Conservation (phyloP, 345 rosid species). For the Kernera saxatilis region DNA sequence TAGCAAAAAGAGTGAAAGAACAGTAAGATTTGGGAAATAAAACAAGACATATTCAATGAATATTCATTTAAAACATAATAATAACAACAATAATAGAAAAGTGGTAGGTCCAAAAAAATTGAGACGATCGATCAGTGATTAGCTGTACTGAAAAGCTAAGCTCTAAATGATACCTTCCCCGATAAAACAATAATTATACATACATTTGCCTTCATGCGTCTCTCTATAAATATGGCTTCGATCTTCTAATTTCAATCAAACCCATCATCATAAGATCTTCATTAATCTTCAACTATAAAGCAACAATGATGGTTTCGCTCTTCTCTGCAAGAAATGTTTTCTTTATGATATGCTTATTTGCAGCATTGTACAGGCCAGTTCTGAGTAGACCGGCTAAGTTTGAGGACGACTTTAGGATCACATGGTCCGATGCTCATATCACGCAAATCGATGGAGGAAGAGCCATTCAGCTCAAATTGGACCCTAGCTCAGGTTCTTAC, state of each 20-base stretch:
- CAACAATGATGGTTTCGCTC: constrained; percentile 7
- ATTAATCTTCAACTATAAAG: neutral
- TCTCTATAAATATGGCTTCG: constrained; percentile 12
- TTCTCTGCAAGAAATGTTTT: constrained; percentile 19
- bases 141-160: constrained; percentile 31
- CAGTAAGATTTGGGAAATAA: constrained; percentile 5
- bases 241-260: neutral
- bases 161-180: constrained; percentile 20
- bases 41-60: neutral
- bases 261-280: neutral
- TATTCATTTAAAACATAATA: constrained; percentile 13
- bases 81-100: constrained; percentile 27
- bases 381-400: constrained; percentile 60
- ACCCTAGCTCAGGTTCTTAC: constrained; percentile 66
- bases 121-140: constrained; percentile 21
- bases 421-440: constrained; percentile 79
- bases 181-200: neutral
- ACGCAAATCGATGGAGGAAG: constrained; percentile 66
- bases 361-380: constrained; percentile 26
- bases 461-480: constrained; percentile 76
- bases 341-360: constrained; percentile 8
- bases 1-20: constrained; percentile 3
- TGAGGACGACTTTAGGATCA: constrained; percentile 55
- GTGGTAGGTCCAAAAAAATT: constrained; percentile 25
- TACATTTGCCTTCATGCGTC: neutral